Percentiles rank a stretch among this genome's conserved stretches.
These are phyloP conservation scores for Cochlearia excelsa DNA, from an alignment of 345 rosid species.

Conservation along the genomic window DNA sequence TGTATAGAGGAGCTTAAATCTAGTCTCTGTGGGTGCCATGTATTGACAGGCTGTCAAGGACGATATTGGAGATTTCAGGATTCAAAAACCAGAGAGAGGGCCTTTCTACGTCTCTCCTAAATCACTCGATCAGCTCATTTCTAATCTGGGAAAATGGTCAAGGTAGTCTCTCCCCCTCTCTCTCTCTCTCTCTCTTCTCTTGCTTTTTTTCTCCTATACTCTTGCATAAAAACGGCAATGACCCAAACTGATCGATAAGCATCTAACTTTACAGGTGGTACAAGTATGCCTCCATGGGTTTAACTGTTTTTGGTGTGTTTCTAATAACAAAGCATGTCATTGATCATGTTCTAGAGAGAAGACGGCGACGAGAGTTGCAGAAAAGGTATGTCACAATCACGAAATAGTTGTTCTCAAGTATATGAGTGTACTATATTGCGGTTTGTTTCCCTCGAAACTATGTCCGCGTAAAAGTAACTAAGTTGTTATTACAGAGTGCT, in stretches of 20 bases:
- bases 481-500: constrained; percentile 63
- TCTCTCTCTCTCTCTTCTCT: neutral
- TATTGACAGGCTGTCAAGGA: constrained; percentile 77
- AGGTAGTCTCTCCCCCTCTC: constrained; percentile 44
- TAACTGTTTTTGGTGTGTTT: constrained; percentile 72
- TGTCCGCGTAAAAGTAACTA: constrained; percentile 17
- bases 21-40: constrained; percentile 25
- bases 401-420: constrained; percentile 24
- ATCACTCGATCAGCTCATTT: constrained; percentile 77
- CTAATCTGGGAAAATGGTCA: constrained; percentile 93
- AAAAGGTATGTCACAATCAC: constrained; percentile 53
- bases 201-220: constrained; percentile 21
- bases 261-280: constrained; percentile 64
- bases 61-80: constrained; percentile 76
- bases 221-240: constrained; percentile 25
- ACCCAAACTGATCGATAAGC: constrained; percentile 19
- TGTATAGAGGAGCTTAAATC: neutral
- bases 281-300: constrained; percentile 74
- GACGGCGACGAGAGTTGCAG: constrained; percentile 56
- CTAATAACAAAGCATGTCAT: constrained; percentile 66
- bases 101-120: constrained; percentile 90
- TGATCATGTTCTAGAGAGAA: constrained; percentile 64
- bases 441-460: too few species aligned
- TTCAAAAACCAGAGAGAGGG: constrained; percentile 65
- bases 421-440: neutral